These are phyloP conservation scores for Pleurostoma richardsiae DNA, from an alignment of 2,329 filamentous ascomycete species.

Conservation along the genomic window DNA sequence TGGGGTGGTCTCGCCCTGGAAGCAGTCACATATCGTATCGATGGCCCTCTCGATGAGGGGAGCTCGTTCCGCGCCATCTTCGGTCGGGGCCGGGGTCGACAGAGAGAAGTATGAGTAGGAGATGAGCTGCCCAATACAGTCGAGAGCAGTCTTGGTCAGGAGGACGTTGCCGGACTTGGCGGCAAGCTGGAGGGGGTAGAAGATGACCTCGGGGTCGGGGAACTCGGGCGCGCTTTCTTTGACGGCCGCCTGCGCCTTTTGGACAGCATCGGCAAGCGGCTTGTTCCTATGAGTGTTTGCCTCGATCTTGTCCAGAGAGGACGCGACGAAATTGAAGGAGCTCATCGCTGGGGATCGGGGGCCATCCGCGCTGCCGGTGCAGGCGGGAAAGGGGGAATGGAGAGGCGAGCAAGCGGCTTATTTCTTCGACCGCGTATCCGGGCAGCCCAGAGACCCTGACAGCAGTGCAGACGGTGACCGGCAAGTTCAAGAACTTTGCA, in stretches of 20 bases:
- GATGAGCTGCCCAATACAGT: constrained; percentile 98
- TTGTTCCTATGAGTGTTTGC: constrained; percentile 83
- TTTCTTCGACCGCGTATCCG: too few species aligned
- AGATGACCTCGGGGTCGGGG: constrained; percentile 87
- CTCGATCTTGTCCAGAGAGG: constrained; percentile 86
- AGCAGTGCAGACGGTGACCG: too few species aligned
- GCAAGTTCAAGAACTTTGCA: too few species aligned
- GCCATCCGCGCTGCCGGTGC: constrained; percentile 32
- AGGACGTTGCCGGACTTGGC: constrained; percentile 81
- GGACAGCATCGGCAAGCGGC: constrained; percentile 74
- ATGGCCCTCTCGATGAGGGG: constrained; percentile 96
- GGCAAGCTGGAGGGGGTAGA: constrained; percentile 84
- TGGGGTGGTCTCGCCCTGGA: constrained; percentile 91
- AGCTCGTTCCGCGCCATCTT: constrained; percentile 42
- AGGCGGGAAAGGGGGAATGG: constrained; percentile 12
- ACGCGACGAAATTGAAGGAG: constrained; percentile 93
- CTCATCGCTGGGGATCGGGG: constrained; percentile 61
- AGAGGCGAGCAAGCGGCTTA: not conserved
- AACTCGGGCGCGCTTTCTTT: constrained; percentile 76
- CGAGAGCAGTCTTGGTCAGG: constrained; percentile 83
- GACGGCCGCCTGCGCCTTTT: constrained; percentile 78
- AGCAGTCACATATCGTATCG: constrained; percentile 98
- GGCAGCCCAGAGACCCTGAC: too few species aligned
- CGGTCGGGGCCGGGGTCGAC: constrained; percentile 34
- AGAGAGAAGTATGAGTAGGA: constrained; percentile 97